Evolutionary conservation across 108 stramenopile genomes (phyloP).

Genomic region (Stephanodiscus minutulus): DNA sequence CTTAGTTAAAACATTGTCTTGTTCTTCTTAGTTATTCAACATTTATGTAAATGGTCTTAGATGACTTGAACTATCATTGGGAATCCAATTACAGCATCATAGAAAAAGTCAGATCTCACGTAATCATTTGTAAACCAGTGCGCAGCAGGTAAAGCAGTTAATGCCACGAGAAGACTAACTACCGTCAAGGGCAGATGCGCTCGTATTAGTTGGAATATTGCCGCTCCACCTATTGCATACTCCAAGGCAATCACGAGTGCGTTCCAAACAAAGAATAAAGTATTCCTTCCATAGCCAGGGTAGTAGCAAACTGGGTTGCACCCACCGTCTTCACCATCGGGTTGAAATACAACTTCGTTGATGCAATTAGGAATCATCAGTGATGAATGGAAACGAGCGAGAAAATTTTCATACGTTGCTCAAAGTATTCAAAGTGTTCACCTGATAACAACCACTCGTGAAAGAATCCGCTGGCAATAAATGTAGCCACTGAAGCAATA

Average conservation of each 20-base stretch:
- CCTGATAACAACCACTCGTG: slow-evolving; percentile 47
- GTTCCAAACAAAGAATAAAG: slow-evolving; percentile 50
- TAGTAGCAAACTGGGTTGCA: slow-evolving; percentile 12
- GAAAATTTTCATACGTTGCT: not conserved
- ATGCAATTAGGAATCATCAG: not conserved
- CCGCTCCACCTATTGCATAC: slow-evolving; percentile 30
- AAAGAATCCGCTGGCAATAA: slow-evolving; percentile 46
- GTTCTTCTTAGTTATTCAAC: too few relatives aligned
- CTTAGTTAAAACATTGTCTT: too few relatives aligned
- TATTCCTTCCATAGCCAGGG: slow-evolving; percentile 41
- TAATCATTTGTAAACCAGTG: slow-evolving; percentile 60
- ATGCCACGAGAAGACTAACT: slow-evolving; percentile 33
- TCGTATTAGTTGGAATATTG: slow-evolving; percentile 35
- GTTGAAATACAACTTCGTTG: slow-evolving; percentile 9
- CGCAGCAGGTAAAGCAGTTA: slow-evolving; percentile 29
- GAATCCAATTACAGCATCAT: slow-evolving; percentile 41
- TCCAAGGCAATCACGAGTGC: slow-evolving; percentile 41
- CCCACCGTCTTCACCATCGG: not conserved
- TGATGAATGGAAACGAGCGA: not conserved
- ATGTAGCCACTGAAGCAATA: slow-evolving; percentile 35
- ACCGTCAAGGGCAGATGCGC: slow-evolving; percentile 16
- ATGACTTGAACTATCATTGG: slow-evolving; percentile 20
- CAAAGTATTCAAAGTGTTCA: not conserved
- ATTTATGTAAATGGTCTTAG: too few relatives aligned
- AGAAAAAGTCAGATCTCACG: slow-evolving; percentile 52